Evolutionary conservation across 1,284 basidiomycete genomes (phyloP).

Genomic region (Sanghuangporus sanghuang): DNA sequence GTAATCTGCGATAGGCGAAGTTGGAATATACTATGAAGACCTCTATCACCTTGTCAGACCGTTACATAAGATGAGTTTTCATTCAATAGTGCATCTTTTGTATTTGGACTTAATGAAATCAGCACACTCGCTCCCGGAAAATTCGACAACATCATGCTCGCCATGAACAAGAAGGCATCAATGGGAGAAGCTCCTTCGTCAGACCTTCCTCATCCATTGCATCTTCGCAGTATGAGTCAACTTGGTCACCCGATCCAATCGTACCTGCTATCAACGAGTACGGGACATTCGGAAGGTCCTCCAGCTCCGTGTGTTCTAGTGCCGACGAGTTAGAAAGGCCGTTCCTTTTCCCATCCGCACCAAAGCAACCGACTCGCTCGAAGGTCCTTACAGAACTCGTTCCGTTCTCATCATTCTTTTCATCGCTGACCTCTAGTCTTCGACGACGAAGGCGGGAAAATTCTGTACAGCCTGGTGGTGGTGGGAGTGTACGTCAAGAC

Average conservation of each 20-base stretch:
- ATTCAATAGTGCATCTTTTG: background rate
- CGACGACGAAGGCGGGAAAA: background rate
- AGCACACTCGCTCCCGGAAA: conserved; percentile 5
- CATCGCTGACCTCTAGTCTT: background rate
- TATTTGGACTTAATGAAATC: background rate
- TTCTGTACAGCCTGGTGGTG: background rate
- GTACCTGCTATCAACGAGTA: conserved; percentile 47
- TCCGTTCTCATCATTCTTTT: conserved; percentile 6
- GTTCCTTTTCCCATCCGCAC: conserved; percentile 18
- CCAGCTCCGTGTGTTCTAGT: conserved; percentile 11
- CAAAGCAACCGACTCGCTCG: background rate
- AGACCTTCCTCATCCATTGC: background rate
- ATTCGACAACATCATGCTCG: background rate
- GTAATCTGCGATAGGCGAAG: conserved; percentile 33
- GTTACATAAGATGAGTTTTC: conserved; percentile 28
- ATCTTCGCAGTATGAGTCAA: background rate
- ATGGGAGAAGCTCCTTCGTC: background rate
- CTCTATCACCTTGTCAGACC: conserved; percentile 45
- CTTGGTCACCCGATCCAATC: conserved; percentile 23
- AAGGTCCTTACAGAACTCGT: background rate
- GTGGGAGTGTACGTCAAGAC: too few relatives aligned
- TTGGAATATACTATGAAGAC: conserved; percentile 56
- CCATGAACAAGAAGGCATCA: background rate
- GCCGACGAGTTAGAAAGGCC: conserved; percentile 13
- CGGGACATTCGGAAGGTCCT: conserved; percentile 37